phyloP scores from a whole-genome alignment of 768 basidiomycete genomes.

The Crassisporium funariophilum region DNA sequence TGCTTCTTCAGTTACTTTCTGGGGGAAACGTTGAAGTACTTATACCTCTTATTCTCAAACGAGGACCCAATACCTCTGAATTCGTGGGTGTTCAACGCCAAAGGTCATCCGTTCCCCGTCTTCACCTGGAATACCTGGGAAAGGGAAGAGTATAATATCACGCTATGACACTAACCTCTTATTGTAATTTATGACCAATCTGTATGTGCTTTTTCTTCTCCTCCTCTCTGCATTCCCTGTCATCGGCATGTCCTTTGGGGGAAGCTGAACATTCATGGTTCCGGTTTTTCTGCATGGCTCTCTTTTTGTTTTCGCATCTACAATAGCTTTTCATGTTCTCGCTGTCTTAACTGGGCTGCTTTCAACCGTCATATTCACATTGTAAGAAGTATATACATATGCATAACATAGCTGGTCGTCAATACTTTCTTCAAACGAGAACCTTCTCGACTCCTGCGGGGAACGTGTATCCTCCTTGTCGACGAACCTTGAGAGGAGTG shows the following conservation, averaged over 20 bases:
- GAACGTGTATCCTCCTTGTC: conserved; percentile 65
- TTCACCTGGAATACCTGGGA: conserved; percentile 65
- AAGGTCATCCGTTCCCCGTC: conserved; percentile 80
- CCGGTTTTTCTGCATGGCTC: too few species aligned
- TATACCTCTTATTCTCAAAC: conserved; percentile 68
- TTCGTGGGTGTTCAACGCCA: conserved; percentile 63
- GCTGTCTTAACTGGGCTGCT: too few species aligned
- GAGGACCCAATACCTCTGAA: conserved; percentile 57
- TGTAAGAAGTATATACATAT: background rate
- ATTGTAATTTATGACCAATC: background rate
- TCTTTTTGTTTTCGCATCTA: too few species aligned
- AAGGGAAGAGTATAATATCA: conserved; percentile 45
- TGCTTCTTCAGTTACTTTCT: conserved; percentile 39
- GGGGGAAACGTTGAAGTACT: conserved; percentile 64
- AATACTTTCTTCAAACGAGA: conserved; percentile 1
- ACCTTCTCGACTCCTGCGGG: conserved; percentile 67
- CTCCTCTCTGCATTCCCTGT: too few species aligned
- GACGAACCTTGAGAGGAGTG: conserved; percentile 49
- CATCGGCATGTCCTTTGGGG: too few species aligned
- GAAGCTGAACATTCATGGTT: too few species aligned
- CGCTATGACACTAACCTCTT: background rate
- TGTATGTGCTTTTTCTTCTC: background rate
- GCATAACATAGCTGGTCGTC: background rate
- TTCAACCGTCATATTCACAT: background rate
- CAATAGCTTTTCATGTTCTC: too few species aligned